Percentiles rank a stretch among this genome's conserved stretches.
Conservation (phyloP, 352 stramenopile genomes). For the Phytophthora quininea region DNA sequence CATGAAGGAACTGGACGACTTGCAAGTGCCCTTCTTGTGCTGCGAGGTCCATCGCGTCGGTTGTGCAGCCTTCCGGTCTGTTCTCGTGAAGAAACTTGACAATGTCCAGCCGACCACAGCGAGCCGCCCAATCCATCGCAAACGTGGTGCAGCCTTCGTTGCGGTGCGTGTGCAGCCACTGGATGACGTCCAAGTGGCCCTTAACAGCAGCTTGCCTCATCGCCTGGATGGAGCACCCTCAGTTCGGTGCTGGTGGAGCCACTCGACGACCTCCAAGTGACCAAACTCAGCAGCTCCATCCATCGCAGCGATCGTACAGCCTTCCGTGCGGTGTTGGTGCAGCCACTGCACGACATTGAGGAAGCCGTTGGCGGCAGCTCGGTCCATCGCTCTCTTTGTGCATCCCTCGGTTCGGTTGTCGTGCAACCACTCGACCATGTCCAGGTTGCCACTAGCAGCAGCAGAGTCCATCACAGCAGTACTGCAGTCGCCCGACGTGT, state of each 20-base stretch:
- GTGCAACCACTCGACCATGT: conserved; percentile 18
- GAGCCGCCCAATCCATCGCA: conserved; percentile 6
- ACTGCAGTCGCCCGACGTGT: background rate
- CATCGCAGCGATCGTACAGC: background rate
- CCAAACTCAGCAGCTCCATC: background rate
- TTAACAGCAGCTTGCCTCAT: too few relatives aligned
- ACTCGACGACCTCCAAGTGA: background rate
- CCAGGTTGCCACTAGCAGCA: conserved; percentile 11
- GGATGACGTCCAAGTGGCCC: too few relatives aligned
- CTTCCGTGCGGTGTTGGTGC: background rate
- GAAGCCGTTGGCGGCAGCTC: conserved; percentile 37
- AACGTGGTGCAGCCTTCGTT: too few relatives aligned
- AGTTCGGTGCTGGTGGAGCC: background rate
- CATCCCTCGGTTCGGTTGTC: conserved; percentile 21
- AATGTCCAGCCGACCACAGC: conserved; percentile 1
- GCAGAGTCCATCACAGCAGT: conserved; percentile 19
- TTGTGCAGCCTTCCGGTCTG: background rate
- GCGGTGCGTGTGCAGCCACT: too few relatives aligned
- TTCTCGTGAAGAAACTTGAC: conserved; percentile 9
- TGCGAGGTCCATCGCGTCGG: background rate
- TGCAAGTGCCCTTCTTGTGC: background rate
- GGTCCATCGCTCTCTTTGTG: conserved; percentile 24
- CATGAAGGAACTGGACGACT: background rate
- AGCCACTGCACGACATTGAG: conserved; percentile 35
- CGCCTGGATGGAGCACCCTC: background rate